Evolutionary conservation across 768 basidiomycete genomes (phyloP), one percentile per base, ranked within the genome.

Genomic region (Suillus luteus): DNA sequence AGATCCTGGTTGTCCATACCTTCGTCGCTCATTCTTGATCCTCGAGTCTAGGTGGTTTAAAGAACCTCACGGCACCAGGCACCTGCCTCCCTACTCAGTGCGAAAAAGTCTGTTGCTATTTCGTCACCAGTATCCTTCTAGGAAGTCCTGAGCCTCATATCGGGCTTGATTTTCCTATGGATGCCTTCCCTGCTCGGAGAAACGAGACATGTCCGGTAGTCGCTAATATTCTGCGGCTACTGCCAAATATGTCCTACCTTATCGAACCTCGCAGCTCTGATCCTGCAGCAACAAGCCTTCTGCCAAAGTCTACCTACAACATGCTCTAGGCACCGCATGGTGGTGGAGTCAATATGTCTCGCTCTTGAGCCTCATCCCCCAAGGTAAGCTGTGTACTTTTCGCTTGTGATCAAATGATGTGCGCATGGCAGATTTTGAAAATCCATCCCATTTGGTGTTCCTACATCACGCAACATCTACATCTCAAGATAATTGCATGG

Each of bases 91-190:
- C 31, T 35, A 5, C 31, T 33, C 52, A 54, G 33, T 54, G 52
- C 52, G 52, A 54, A 54, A 54, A 54, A 35, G 11, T 54, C 52
- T 11, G 11, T 54, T n/a, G 52, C 33, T n/a, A 54, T 54, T 33
- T 35, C 52, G 52, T 54, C 52, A 54, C 52, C 19, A 2, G 11
- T 12, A n/a, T 54, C 17, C 31, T 54, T 54, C 52, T 35, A n/a
- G 52, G 33, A 54, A 54, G 33, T 54, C 52, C 33, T 12, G 33
- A 33, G 19, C 17, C 52, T 54, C 10, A 7, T 7, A 54, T 54
- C 33, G 52, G 52, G 31, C 33, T 54, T 19, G 52, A 54, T 54
- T 54, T 37, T 19, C 52, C 52, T 54, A 35, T 35, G 11, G 2
- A n/a, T 35, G 52, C 35, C 52, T 54, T 54, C 31, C 8, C 27